These are phyloP conservation scores for Lobosporangium transversale DNA, from an alignment of 192 early-diverging fungal species.

Conservation along the genomic window DNA sequence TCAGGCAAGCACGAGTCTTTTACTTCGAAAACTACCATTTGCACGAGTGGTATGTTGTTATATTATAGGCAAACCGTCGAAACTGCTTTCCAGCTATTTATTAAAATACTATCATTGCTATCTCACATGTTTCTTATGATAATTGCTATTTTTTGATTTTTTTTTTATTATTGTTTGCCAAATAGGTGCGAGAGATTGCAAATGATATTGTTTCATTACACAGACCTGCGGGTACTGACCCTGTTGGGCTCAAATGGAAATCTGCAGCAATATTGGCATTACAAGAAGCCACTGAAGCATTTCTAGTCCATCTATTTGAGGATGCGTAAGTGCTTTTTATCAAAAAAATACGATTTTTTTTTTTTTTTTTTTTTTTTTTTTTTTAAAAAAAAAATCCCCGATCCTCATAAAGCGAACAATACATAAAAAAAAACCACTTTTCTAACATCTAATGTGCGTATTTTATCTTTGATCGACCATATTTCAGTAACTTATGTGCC, in stretches of 20 bases:
- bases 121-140: neutral
- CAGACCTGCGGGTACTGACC: constrained; percentile 51
- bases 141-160: constrained; percentile 1
- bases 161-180: neutral
- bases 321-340: constrained; percentile 79
- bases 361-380: too few relatives aligned
- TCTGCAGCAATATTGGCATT: constrained; percentile 78
- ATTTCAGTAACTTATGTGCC: constrained; percentile 82
- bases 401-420: neutral
- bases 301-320: constrained; percentile 86
- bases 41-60: constrained; percentile 72
- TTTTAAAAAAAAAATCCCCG: too few relatives aligned
- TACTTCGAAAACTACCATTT: constrained; percentile 90
- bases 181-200: constrained; percentile 72
- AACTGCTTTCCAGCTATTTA: too few relatives aligned
- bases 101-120: too few relatives aligned
- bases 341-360: too few relatives aligned
- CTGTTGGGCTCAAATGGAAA: constrained; percentile 75
- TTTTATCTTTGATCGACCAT: neutral
- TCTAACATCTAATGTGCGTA: neutral
- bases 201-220: constrained; percentile 56
- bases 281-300: constrained; percentile 86
- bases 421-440: neutral
- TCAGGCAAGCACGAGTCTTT: constrained; percentile 83
- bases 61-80: neutral